Percentiles rank a stretch among this genome's conserved stretches.
Evolutionary conservation across 192 early-diverging fungal genomes (phyloP).

Genomic region (Thoreauomyces humboldtii): DNA sequence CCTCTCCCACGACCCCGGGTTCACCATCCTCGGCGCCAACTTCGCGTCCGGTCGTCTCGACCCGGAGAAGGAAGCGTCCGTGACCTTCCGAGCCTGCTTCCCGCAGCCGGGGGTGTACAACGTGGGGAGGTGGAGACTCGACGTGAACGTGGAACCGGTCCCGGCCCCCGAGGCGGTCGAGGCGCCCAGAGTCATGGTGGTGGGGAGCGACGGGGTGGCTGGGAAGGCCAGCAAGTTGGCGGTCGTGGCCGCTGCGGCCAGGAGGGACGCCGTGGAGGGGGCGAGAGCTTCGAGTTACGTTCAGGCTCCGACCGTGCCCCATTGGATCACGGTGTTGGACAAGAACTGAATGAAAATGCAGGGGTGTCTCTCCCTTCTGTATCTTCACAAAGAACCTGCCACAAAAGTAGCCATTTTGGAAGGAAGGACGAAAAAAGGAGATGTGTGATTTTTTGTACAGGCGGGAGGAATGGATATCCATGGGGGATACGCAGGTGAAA

Average conservation of each 20-base stretch:
- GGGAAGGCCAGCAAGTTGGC: slow-evolving; percentile 2
- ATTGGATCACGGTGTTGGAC: slow-evolving; percentile 33
- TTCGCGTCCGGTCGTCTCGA: slow-evolving; percentile 51
- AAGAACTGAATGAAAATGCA: too few species aligned
- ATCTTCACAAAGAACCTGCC: too few species aligned
- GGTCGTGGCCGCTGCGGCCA: too few species aligned
- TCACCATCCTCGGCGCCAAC: slow-evolving; percentile 67
- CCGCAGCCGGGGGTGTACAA: slow-evolving; percentile 66
- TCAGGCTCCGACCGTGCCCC: slow-evolving; percentile 35
- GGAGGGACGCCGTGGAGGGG: too few species aligned
- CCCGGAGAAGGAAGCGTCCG: slow-evolving; percentile 47
- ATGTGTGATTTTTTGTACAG: too few species aligned
- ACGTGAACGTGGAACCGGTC: slow-evolving; percentile 14
- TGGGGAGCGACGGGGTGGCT: not conserved
- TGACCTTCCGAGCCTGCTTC: slow-evolving; percentile 57
- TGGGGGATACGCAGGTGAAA: too few species aligned
- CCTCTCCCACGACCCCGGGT: slow-evolving; percentile 20
- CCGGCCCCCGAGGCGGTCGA: too few species aligned
- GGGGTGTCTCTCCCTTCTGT: too few species aligned
- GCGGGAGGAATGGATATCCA: too few species aligned
- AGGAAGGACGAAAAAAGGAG: too few species aligned
- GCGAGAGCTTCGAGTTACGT: slow-evolving; percentile 36
- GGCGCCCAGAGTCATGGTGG: too few species aligned
- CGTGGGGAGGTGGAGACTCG: slow-evolving; percentile 71
- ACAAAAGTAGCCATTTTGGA: too few species aligned